phyloP scores from a whole-genome alignment of 331 rosid genomes.

The Prunus yedoensis region DNA sequence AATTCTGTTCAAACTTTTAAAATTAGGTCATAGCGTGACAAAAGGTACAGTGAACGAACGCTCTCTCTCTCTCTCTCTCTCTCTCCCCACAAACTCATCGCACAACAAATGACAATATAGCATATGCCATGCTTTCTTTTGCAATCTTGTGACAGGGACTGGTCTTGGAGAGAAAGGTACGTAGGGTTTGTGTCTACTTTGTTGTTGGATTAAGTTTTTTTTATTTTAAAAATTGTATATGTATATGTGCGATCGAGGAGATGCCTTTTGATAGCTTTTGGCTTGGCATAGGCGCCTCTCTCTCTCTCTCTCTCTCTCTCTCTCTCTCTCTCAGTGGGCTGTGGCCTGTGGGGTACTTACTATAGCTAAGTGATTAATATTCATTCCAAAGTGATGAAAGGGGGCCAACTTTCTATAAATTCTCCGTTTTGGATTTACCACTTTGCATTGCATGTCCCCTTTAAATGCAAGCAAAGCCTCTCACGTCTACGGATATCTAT shows the following conservation, averaged over 20 bases:
- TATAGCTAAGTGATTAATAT: neutral
- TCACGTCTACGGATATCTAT: slow-evolving; percentile 11
- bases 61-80: slow-evolving; percentile 23
- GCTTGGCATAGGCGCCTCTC: slow-evolving; percentile 10
- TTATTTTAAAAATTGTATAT: neutral
- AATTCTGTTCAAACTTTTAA: neutral
- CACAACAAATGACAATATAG: neutral
- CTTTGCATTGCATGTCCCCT: slow-evolving; percentile 73
- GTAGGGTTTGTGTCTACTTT: neutral
- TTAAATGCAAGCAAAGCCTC: slow-evolving; percentile 42
- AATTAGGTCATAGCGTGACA: slow-evolving; percentile 6
- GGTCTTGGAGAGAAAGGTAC: slow-evolving; percentile 30
- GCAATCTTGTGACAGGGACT: slow-evolving; percentile 50
- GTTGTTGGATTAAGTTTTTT: slow-evolving; percentile 24
- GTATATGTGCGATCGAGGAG: slow-evolving; percentile 28
- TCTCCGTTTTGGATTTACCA: slow-evolving; percentile 46
- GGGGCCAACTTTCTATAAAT: slow-evolving; percentile 76
- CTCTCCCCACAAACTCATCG: slow-evolving; percentile 14
- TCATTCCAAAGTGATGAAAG: slow-evolving; percentile 50
- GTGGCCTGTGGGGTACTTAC: neutral
- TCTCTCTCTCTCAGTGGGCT: too few species aligned
- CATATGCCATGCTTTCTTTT: slow-evolving; percentile 26
- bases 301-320: too few species aligned
- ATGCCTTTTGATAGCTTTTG: slow-evolving; percentile 13
- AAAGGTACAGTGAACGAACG: neutral